Percentiles rank a stretch among this genome's conserved stretches.
Evolutionary conservation across 495 filamentous ascomycete species (phyloP).

Genomic region (Ascobolus immersus): DNA sequence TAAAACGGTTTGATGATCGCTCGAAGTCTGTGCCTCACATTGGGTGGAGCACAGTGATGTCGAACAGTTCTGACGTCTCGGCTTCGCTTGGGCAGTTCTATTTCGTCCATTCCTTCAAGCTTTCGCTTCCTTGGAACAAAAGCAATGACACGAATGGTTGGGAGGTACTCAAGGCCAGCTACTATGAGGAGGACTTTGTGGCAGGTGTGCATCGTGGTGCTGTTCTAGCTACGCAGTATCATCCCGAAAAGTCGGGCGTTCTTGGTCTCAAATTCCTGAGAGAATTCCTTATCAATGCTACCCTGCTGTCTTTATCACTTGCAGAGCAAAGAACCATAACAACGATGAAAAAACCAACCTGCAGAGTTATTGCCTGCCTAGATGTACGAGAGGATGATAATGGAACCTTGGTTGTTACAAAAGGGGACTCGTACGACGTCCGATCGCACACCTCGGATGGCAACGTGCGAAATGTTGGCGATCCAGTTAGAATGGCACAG

Average conservation of each 20-base stretch:
- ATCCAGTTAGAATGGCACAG: constrained; percentile 82
- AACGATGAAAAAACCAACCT: too few relatives aligned
- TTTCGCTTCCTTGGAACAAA: constrained; percentile 41
- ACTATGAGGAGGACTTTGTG: constrained; percentile 75
- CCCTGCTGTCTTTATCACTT: too few relatives aligned
- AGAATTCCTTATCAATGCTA: constrained; percentile 41
- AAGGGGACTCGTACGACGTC: constrained; percentile 98
- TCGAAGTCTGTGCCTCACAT: constrained; percentile 89
- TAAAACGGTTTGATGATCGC: constrained; percentile 49
- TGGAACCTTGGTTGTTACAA: constrained; percentile 89
- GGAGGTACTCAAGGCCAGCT: constrained; percentile 64
- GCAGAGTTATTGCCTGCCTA: constrained; percentile 78
- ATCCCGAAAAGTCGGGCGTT: constrained; percentile 86
- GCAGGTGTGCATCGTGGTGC: constrained; percentile 68
- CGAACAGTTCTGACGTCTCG: constrained; percentile 46
- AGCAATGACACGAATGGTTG: constrained; percentile 39
- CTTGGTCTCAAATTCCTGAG: constrained; percentile 63
- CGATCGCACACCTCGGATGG: constrained; percentile 57
- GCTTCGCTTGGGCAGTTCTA: constrained; percentile 54
- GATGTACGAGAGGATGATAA: constrained; percentile 92
- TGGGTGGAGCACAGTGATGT: too few relatives aligned
- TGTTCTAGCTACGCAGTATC: constrained; percentile 81
- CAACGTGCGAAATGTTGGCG: constrained; percentile 74
- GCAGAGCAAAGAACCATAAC: constrained; percentile 10
- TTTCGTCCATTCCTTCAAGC: constrained; percentile 88